Evolutionary conservation across 139 green algal genomes (phyloP), one percentile per base, ranked within the genome.

Genomic region (Desmodesmus armatus): DNA sequence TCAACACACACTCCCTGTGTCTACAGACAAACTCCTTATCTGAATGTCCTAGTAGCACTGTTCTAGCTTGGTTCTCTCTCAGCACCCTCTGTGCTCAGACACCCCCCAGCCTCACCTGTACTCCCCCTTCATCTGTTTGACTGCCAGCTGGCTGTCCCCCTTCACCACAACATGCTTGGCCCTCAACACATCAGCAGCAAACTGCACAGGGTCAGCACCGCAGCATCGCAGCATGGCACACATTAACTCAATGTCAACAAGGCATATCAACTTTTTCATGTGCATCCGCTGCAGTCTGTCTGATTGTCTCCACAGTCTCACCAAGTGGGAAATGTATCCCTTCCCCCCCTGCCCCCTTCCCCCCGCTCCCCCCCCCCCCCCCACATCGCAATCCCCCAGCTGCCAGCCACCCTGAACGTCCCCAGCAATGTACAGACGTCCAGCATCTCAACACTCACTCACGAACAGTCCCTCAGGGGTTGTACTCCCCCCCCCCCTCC

Each of bases 61-160:
- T 55, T 23, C 47, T 23, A 23, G 47, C 47, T 23, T 55, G 47
- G 9, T 13, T 55, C 47, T 13, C 9, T 13, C 47, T 23, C 13
- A 23, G 47, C 47, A 23, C 9, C 47, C 47, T 55, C 9, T 55
- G 47, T 13, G 9, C 13, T 9, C 47, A 55, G 9, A 23, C 47
- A 58, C 47, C 47, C 13, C 47, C 17, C 13, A 23, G 47, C 47
- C 9, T 55, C 9, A 9, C 3, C 29, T 39, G 79, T 85, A 85
- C 44, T 37, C 6, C 3, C 65, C 79, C 3, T 15, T 85, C 80
- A 85, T 77, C 69, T 88, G 84, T 0, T 40, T 35, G 21, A 88
- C 77, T n/a, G 85, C 66, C 27, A 88, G 77, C 77, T 85, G 51
- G 21, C 67, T 82, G 84, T 88, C 84, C 29, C 84, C 84, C 5